phyloP scores from a whole-genome alignment of 164 flowering plant genomes.

The Magnolia officinalis region DNA sequence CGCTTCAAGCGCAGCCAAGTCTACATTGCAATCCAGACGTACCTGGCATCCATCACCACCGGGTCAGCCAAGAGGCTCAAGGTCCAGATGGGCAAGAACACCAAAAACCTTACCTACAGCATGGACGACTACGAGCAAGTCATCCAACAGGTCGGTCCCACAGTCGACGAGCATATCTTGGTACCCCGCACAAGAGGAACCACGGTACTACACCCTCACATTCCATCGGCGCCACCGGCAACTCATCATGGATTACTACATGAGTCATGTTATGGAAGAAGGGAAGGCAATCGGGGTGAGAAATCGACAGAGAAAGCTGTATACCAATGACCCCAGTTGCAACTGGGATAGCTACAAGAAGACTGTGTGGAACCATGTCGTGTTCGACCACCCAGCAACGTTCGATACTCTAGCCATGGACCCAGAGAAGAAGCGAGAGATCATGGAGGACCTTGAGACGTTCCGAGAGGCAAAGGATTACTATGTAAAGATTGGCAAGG shows the following conservation, averaged over 20 bases:
- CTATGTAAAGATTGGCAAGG: slow-evolving; percentile 48
- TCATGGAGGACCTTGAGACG: slow-evolving; percentile 42
- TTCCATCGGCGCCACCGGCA: slow-evolving; percentile 44
- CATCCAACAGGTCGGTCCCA: slow-evolving; percentile 16
- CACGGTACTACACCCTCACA: slow-evolving; percentile 36
- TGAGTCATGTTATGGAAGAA: slow-evolving; percentile 39
- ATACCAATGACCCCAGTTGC: slow-evolving; percentile 35
- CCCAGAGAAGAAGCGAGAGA: slow-evolving; percentile 43
- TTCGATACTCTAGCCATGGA: slow-evolving; percentile 57
- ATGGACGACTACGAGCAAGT: slow-evolving; percentile 57
- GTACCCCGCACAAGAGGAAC: slow-evolving; percentile 26
- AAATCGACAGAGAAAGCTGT: slow-evolving; percentile 55
- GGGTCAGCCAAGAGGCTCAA: slow-evolving; percentile 46
- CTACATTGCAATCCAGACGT: slow-evolving; percentile 46
- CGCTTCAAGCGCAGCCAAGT: slow-evolving; percentile 44
- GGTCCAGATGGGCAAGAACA: slow-evolving; percentile 37
- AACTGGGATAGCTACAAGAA: slow-evolving; percentile 27
- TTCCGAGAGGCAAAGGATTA: slow-evolving; percentile 49
- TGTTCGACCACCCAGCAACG: slow-evolving; percentile 58
- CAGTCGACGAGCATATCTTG: slow-evolving; percentile 3
- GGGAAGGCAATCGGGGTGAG: slow-evolving; percentile 38
- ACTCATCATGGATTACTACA: slow-evolving; percentile 33
- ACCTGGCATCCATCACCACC: slow-evolving; percentile 40
- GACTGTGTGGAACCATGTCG: slow-evolving; percentile 46
- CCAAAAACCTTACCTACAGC: slow-evolving; percentile 33